Evolutionary conservation across 2,329 filamentous ascomycete species (phyloP).

Genomic region (Diplodia scrobiculata): DNA sequence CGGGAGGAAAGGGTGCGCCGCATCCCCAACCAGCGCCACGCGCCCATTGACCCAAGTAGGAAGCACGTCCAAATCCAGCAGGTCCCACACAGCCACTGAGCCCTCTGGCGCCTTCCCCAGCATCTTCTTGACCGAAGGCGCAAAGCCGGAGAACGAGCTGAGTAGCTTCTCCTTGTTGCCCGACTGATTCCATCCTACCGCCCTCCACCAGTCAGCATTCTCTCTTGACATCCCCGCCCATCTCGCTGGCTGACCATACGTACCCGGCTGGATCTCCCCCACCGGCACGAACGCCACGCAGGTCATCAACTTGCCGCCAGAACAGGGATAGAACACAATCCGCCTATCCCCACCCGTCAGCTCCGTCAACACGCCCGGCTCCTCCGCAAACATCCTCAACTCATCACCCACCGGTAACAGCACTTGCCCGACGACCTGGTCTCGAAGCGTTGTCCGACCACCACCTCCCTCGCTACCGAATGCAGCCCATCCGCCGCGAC

Average conservation of each 20-base stretch:
- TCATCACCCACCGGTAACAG: conserved; percentile 61
- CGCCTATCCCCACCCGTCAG: conserved; percentile 49
- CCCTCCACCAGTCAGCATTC: neutral
- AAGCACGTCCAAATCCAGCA: conserved; percentile 59
- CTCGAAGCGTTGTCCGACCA: conserved; percentile 38
- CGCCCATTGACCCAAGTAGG: conserved; percentile 58
- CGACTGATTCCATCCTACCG: neutral
- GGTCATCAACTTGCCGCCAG: conserved; percentile 52
- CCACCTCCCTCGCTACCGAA: conserved; percentile 34
- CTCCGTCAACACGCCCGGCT: conserved; percentile 49
- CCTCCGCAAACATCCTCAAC: conserved; percentile 44
- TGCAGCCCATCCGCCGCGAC: conserved; percentile 60
- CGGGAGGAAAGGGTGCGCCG: conserved; percentile 68
- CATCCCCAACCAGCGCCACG: conserved; percentile 65
- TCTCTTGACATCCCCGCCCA: neutral
- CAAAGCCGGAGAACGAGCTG: neutral
- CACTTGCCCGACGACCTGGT: conserved; percentile 56
- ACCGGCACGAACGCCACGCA: conserved; percentile 35
- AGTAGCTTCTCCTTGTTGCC: conserved; percentile 4
- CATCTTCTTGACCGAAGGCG: conserved; percentile 32
- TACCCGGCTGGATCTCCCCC: neutral
- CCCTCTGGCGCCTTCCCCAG: conserved; percentile 46
- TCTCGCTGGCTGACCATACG: neutral
- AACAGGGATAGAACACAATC: conserved; percentile 53
- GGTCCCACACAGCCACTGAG: conserved; percentile 43